phyloP scores from a whole-genome alignment of 2,329 filamentous ascomycete genomes.

The Botrytis porri region DNA sequence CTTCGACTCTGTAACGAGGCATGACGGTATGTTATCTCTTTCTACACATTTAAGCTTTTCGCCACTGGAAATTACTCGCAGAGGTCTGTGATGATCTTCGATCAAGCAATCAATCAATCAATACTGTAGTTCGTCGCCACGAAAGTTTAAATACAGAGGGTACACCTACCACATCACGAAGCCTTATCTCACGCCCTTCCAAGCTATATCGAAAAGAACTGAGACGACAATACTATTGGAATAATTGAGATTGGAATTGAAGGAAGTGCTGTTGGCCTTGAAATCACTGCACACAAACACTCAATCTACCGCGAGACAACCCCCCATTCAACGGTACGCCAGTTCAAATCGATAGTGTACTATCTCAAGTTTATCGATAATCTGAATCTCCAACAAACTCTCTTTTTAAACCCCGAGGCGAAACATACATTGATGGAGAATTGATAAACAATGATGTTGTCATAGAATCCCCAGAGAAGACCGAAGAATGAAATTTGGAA shows the following conservation, averaged over 20 bases:
- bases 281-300: neutral
- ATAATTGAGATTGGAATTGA: neutral
- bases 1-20: neutral
- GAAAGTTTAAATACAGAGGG: neutral
- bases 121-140: neutral
- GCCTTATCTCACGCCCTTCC: neutral
- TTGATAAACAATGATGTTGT: neutral
- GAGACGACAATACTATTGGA: neutral
- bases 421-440: neutral
- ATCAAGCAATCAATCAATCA: neutral
- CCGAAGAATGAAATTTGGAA: neutral
- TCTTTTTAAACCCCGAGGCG: neutral
- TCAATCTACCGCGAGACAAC: neutral
- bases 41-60: neutral
- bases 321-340: neutral
- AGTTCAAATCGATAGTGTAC: slow-evolving; percentile 3
- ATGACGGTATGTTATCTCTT: neutral
- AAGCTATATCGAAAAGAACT: neutral
- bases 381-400: neutral
- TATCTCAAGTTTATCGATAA: neutral
- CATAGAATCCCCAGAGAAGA: neutral
- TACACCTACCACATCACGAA: neutral
- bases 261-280: neutral
- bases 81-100: neutral
- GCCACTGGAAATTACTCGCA: neutral